phyloP scores from a whole-genome alignment of 352 stramenopile species.

The Phytophthora cryptogea region DNA sequence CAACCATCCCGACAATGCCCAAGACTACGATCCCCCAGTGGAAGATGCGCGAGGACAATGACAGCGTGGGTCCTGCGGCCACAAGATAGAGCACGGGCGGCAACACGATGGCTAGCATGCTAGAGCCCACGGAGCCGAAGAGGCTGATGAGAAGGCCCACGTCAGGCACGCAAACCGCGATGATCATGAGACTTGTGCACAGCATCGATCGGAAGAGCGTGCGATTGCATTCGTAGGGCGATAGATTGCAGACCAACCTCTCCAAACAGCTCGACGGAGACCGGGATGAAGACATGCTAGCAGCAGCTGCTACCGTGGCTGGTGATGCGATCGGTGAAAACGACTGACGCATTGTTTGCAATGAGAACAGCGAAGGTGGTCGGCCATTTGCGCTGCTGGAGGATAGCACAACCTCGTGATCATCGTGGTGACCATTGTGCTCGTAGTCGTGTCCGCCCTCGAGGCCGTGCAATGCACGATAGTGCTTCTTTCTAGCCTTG shows the following conservation, averaged over 20 bases:
- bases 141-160: conserved; percentile 79
- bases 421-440: conserved; percentile 10
- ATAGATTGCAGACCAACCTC: conserved; percentile 51
- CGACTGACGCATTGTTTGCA: conserved; percentile 31
- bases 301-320: conserved; percentile 20
- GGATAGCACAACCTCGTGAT: conserved; percentile 24
- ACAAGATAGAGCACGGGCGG: conserved; percentile 69
- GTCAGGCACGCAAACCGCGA: conserved; percentile 76
- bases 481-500: conserved; percentile 35
- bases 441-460: conserved; percentile 21
- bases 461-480: conserved; percentile 24
- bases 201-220: conserved; percentile 86
- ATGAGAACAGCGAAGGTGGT: conserved; percentile 24
- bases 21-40: conserved; percentile 60
- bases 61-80: conserved; percentile 40
- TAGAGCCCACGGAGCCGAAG: conserved; percentile 79
- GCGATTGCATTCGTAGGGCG: conserved; percentile 79
- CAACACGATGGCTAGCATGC: conserved; percentile 82
- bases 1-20: conserved; percentile 68
- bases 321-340: conserved; percentile 35
- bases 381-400: conserved; percentile 18
- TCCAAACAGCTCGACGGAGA: conserved; percentile 40
- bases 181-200: conserved; percentile 71
- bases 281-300: conserved; percentile 20
- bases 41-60: conserved; percentile 39